phyloP scores from a whole-genome alignment of 768 basidiomycete genomes.

The Crucibulum laeve region DNA sequence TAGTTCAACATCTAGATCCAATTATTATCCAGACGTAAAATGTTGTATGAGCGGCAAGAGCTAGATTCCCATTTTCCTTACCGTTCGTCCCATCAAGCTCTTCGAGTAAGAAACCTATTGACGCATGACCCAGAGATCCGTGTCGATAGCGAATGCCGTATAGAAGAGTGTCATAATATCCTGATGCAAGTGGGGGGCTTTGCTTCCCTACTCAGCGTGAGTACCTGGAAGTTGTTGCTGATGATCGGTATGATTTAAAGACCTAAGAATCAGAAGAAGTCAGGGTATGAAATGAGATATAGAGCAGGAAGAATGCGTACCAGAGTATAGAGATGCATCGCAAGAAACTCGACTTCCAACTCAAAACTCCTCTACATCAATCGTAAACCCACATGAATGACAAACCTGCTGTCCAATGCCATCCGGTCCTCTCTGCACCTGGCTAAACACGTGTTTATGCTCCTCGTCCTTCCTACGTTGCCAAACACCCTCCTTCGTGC shows the following conservation, averaged over 20 bases:
- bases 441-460: slow-evolving; percentile 82
- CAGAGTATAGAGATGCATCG: not conserved
- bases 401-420: slow-evolving; percentile 72
- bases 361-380: slow-evolving; percentile 83
- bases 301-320: not conserved
- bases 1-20: no score
- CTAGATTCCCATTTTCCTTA: no score
- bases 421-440: slow-evolving; percentile 45
- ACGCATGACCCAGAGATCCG: no score
- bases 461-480: slow-evolving; percentile 83
- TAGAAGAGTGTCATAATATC: no score
- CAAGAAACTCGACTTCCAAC: not conserved
- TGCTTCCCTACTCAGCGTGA: no score
- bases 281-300: not conserved
- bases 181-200: no score
- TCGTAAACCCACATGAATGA: slow-evolving; percentile 84
- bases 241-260: not conserved
- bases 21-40: no score
- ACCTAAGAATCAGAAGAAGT: not conserved
- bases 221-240: no score
- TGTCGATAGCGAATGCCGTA: no score
- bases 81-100: no score
- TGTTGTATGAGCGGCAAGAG: no score
- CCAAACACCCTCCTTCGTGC: slow-evolving; percentile 88
- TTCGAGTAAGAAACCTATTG: no score